These are phyloP conservation scores for Neurospora sp. DNA, from an alignment of 495 filamentous ascomycete species.

Conservation along the genomic window DNA sequence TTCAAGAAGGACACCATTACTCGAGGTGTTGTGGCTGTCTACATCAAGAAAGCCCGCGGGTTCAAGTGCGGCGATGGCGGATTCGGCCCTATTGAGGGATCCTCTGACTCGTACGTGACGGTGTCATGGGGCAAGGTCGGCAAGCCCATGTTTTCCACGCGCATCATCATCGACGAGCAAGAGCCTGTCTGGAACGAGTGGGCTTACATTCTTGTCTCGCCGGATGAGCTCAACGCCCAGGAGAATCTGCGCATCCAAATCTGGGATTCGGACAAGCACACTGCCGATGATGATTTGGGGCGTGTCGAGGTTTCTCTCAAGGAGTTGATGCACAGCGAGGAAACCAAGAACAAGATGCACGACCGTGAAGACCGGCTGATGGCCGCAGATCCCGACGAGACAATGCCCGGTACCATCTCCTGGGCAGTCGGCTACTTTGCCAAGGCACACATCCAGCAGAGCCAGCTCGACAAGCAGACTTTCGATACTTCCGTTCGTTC, in stretches of 20 bases:
- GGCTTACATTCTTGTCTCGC: constrained; percentile 51
- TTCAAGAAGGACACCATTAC: constrained; percentile 62
- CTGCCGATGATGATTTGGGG: constrained; percentile 64
- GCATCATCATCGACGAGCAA: constrained; percentile 51
- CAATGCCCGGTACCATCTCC: constrained; percentile 56
- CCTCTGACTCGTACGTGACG: constrained; percentile 57
- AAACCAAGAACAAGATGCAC: constrained; percentile 43
- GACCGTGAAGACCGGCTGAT: constrained; percentile 49
- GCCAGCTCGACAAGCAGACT: constrained; percentile 45
- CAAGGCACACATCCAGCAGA: constrained; percentile 47
- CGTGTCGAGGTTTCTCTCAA: constrained; percentile 57
- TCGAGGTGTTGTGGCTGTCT: constrained; percentile 53
- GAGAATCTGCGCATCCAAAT: constrained; percentile 57
- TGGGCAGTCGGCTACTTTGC: constrained; percentile 66
- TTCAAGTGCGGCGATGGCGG: constrained; percentile 59
- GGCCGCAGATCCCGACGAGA: constrained; percentile 49
- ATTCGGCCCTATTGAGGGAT: constrained; percentile 45
- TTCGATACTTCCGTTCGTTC: constrained; percentile 39
- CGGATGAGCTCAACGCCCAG: constrained; percentile 61
- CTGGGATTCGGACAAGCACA: constrained; percentile 60
- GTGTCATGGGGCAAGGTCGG: constrained; percentile 69
- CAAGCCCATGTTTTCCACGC: constrained; percentile 53
- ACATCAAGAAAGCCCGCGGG: constrained; percentile 49
- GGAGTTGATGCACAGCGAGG: constrained; percentile 44
- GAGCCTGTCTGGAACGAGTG: constrained; percentile 62